These are phyloP conservation scores for Ricinus communis DNA, from an alignment of 345 rosid species.

Conservation along the genomic window DNA sequence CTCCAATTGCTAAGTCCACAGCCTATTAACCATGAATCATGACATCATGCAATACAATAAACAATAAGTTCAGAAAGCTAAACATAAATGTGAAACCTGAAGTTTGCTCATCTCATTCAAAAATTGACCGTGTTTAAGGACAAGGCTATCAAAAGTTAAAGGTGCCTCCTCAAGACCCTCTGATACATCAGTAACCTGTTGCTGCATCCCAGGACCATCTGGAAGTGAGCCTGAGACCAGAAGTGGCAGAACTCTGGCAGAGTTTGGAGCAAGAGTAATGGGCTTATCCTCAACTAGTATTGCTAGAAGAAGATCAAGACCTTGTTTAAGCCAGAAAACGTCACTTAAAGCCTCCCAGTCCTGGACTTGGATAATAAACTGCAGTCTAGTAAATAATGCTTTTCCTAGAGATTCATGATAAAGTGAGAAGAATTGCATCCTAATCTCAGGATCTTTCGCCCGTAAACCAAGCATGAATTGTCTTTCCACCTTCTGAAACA, in stretches of 20 bases:
- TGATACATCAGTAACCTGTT: slow-evolving; percentile 52
- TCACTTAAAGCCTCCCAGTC: slow-evolving; percentile 99
- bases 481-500: slow-evolving; percentile 92
- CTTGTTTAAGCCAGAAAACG: slow-evolving; percentile 99
- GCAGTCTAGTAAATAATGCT: slow-evolving; percentile 75
- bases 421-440: slow-evolving; percentile 80
- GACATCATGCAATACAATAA: slow-evolving; percentile 9
- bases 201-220: slow-evolving; percentile 62
- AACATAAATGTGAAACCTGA: slow-evolving; percentile 53
- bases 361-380: slow-evolving; percentile 81
- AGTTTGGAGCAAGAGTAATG: slow-evolving; percentile 92
- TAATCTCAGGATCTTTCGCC: slow-evolving; percentile 87
- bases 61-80: neutral
- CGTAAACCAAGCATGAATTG: slow-evolving; percentile 97
- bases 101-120: slow-evolving; percentile 82
- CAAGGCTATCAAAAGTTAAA: slow-evolving; percentile 73
- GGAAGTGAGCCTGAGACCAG: slow-evolving; percentile 50
- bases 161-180: slow-evolving; percentile 73
- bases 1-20: too few relatives aligned
- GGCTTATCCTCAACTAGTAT: slow-evolving; percentile 83
- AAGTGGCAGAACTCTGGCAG: slow-evolving; percentile 82
- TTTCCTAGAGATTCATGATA: slow-evolving; percentile 84
- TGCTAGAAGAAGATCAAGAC: slow-evolving; percentile 95
- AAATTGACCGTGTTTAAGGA: slow-evolving; percentile 85
- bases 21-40: too few relatives aligned